These are phyloP conservation scores for Pneumocystis canis DNA, from an alignment of 1,139 yeast genomes.

Conservation along the genomic window DNA sequence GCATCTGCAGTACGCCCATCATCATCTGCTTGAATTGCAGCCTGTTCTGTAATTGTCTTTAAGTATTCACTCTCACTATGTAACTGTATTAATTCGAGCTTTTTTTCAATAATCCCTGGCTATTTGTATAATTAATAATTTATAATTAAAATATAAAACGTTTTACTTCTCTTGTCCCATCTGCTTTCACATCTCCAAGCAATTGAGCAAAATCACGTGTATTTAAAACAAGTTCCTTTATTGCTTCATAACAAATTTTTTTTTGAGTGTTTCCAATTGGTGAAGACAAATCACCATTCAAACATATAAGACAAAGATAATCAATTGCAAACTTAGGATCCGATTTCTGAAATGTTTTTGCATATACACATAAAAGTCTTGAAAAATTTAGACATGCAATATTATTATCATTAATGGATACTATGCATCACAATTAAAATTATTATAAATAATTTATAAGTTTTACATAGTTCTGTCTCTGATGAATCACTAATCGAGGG, in stretches of 20 bases:
- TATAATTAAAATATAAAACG: neutral
- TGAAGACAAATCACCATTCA: slow-evolving; percentile 24
- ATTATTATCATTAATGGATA: slow-evolving; percentile 2
- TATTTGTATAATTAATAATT: slow-evolving; percentile 14
- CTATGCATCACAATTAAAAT: neutral
- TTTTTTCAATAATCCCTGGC: slow-evolving; percentile 75
- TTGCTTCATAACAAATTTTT: slow-evolving; percentile 57
- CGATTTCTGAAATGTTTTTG: slow-evolving; percentile 64
- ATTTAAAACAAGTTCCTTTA: slow-evolving; percentile 70
- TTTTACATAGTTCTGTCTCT: neutral
- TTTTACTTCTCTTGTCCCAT: slow-evolving; percentile 43
- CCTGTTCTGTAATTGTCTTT: slow-evolving; percentile 60
- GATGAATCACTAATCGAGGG: slow-evolving; percentile 21
- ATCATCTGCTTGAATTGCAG: slow-evolving; percentile 78
- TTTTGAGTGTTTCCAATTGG: slow-evolving; percentile 33
- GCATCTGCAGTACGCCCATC: slow-evolving; percentile 87
- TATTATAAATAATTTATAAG: neutral
- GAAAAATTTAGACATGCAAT: slow-evolving; percentile 25
- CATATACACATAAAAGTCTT: slow-evolving; percentile 33
- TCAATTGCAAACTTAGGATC: slow-evolving; percentile 89
- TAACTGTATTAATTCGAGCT: slow-evolving; percentile 53
- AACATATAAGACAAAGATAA: slow-evolving; percentile 58
- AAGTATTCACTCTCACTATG: slow-evolving; percentile 41
- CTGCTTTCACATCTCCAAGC: slow-evolving; percentile 62
- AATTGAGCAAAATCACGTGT: slow-evolving; percentile 72